Percentiles rank a stretch among this genome's conserved stretches.
phyloP scores from a whole-genome alignment of 2,329 filamentous ascomycete genomes.

The Blastomyces gilchristii region DNA sequence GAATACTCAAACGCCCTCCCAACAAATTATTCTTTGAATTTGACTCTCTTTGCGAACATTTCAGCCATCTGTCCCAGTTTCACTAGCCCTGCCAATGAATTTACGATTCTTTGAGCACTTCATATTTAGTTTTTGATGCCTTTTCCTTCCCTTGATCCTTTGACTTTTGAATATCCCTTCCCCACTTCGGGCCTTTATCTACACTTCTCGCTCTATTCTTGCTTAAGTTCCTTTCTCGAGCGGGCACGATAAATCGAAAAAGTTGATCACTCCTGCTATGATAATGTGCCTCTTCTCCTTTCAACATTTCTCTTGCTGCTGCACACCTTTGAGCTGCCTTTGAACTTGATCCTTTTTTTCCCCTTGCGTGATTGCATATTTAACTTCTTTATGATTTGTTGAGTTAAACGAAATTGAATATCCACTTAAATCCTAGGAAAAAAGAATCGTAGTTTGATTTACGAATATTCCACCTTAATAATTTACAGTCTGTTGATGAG shows the following conservation, averaged over 20 bases:
- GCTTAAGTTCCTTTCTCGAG: neutral
- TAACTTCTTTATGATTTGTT: neutral
- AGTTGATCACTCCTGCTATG: neutral
- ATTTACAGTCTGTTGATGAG: neutral
- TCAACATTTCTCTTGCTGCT: neutral
- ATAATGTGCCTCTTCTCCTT: neutral
- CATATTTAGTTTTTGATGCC: neutral
- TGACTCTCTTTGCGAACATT: neutral
- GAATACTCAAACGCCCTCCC: neutral
- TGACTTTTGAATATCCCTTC: neutral
- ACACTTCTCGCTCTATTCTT: neutral
- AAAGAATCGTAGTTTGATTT: too few species aligned
- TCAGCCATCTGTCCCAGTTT: neutral
- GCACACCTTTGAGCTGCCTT: neutral
- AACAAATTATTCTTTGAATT: neutral
- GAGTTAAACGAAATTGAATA: conserved; percentile 3
- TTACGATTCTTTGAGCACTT: neutral
- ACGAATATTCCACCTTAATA: neutral
- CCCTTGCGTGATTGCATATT: neutral
- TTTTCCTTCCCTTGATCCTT: neutral
- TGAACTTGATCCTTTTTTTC: neutral
- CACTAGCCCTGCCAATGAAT: neutral
- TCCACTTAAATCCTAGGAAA: neutral
- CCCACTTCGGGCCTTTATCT: neutral
- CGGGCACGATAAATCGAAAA: neutral